These are phyloP conservation scores for Pterocarpus santalinus DNA, from an alignment of 306 rosid species.

Conservation along the genomic window DNA sequence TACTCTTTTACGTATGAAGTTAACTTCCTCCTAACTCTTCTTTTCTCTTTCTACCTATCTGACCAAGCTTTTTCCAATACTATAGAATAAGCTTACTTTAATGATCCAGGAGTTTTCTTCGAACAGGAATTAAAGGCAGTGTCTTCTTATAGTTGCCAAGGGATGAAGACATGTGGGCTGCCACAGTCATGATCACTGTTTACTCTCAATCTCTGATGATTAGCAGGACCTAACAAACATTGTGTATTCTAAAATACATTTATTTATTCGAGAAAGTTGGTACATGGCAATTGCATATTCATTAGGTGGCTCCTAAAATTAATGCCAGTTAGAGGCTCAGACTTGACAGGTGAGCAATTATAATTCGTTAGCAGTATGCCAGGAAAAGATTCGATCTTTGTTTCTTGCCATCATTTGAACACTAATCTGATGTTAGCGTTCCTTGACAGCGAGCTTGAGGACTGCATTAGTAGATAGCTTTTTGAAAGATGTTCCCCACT, in stretches of 20 bases:
- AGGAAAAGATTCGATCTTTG: conserved; percentile 18
- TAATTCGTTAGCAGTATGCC: conserved; percentile 14
- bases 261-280: conserved; percentile 4
- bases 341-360: conserved; percentile 43
- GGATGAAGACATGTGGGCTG: conserved; percentile 56
- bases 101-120: conserved; percentile 37
- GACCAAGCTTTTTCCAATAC: conserved; percentile 10
- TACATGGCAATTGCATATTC: conserved; percentile 32
- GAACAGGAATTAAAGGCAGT: conserved; percentile 28
- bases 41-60: not conserved
- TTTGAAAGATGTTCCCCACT: not conserved
- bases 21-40: conserved; percentile 28
- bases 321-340: conserved; percentile 41
- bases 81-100: conserved; percentile 43
- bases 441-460: conserved; percentile 12
- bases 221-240: conserved; percentile 45
- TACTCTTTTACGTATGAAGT: conserved; percentile 31
- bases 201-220: conserved; percentile 49
- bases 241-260: conserved; percentile 25
- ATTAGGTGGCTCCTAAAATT: conserved; percentile 45
- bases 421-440: not conserved
- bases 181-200: conserved; percentile 43
- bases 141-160: conserved; percentile 45
- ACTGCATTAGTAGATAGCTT: conserved; percentile 18
- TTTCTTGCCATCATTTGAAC: conserved; percentile 48